Percentiles rank a stretch among this genome's conserved stretches.
These are phyloP conservation scores for Chara braunii DNA, from an alignment of 139 green algal species.

Conservation along the genomic window DNA sequence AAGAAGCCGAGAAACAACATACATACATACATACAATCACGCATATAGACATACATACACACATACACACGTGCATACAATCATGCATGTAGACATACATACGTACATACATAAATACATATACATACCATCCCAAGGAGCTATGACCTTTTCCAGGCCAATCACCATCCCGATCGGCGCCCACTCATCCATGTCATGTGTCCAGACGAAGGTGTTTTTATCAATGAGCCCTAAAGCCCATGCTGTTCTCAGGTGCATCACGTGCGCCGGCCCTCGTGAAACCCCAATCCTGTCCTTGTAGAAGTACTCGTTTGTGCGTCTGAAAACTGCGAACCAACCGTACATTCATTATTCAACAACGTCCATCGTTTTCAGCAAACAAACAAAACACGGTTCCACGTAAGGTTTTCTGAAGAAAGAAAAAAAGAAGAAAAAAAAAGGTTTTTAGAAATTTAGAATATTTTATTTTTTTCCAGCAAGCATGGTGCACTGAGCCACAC, in stretches of 20 bases:
- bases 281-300: conserved; percentile 22
- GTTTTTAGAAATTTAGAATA: too few relatives aligned
- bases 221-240: conserved; percentile 18
- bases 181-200: conserved; percentile 16
- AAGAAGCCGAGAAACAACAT: too few relatives aligned
- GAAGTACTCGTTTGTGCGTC: not conserved
- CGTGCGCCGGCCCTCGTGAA: not conserved
- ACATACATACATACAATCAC: too few relatives aligned
- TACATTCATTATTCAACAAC: too few relatives aligned
- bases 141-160: conserved; percentile 5
- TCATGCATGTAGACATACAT: not conserved
- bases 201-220: conserved; percentile 26
- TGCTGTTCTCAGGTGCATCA: conserved; percentile 10
- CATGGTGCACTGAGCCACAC: too few relatives aligned
- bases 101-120: not conserved
- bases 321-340: not conserved
- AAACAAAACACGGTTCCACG: too few relatives aligned
- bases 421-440: too few relatives aligned
- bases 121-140: conserved; percentile 8
- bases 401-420: too few relatives aligned
- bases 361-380: too few relatives aligned
- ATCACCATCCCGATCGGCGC: conserved; percentile 17
- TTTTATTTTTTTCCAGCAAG: too few relatives aligned
- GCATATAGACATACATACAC: too few relatives aligned
- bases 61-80: too few relatives aligned